Base-by-base conservation (phyloP, 768 basidiomycete species). In the Leccinum subtestaceum region DNA sequence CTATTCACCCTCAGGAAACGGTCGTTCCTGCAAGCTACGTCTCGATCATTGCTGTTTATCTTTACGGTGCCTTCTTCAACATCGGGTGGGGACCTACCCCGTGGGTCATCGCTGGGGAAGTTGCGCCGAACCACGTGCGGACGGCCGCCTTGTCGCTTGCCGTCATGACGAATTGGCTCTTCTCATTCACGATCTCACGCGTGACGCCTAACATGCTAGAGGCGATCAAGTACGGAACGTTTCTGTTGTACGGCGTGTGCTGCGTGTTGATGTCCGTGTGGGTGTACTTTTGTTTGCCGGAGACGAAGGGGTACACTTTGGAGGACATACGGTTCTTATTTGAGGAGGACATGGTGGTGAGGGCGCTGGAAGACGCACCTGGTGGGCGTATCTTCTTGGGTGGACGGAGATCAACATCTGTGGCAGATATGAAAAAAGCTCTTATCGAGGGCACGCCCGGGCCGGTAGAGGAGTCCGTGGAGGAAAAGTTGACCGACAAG, bases 311-410 rank as follows among this genome's bases (percentile, higher is more conserved):
- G 32, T 71, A 74, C 48, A 71, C 72, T 13, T 61, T 78, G 43
- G 77, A 78, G 65, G 76, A 78, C 53, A 73, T 78, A 46, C 66
- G 71, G 46, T 72, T 63, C 47, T 62, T 78, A 49, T 78, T 78
- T 31, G 75, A 75, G 55, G 60, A 68, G 55, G 71, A 76, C 9
- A 55, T 72, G 56, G 31, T 72, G 21, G 58, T 73, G 60, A 70
- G 75, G 6, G 66, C 74, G 25, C 27, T 75, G 34, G 64, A 76
- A 21, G 75, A 75, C 60, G 70, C 75, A 7, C 75, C 75, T 0
- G 71, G 70, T 23, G 75, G 75, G 1, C 55, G 65, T 15, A 31
- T 74, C 21, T 75, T 76, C 31, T 40, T 72, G 31, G 53, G 67
- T 17, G 62, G 54, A 23, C 65, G 63, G 52, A 60, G 66, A n/a